These are phyloP conservation scores for Fusarium sp. DNA, from an alignment of 2,329 filamentous ascomycete genomes.

Conservation along the genomic window DNA sequence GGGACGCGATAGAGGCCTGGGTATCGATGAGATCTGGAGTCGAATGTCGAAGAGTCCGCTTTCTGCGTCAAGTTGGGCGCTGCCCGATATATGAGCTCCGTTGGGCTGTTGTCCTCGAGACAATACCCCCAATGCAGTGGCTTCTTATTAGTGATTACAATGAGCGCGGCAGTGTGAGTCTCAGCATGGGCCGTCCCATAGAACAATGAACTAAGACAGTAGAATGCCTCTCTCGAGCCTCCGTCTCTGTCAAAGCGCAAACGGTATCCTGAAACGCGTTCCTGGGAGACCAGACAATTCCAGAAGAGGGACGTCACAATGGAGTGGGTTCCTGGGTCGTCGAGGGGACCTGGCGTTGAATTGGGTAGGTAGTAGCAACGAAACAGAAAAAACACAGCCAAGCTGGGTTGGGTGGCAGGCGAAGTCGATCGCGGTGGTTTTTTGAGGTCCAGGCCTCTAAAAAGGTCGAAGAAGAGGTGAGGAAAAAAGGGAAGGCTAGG, in stretches of 20 bases:
- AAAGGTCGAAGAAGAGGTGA: slow-evolving; percentile 4
- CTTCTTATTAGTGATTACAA: slow-evolving; percentile 30
- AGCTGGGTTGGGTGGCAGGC: not conserved
- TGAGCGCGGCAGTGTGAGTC: slow-evolving; percentile 29
- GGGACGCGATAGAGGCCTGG: not conserved
- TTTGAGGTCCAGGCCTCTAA: slow-evolving; percentile 1
- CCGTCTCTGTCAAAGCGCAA: slow-evolving; percentile 23
- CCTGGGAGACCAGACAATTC: slow-evolving; percentile 21
- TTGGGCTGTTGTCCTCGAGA: slow-evolving; percentile 3
- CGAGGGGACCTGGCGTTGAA: slow-evolving; percentile 17
- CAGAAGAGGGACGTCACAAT: slow-evolving; percentile 13
- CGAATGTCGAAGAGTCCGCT: not conserved
- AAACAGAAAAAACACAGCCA: slow-evolving; percentile 14
- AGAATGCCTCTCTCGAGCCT: slow-evolving; percentile 25
- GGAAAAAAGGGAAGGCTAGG: slow-evolving; percentile 20
- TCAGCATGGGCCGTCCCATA: slow-evolving; percentile 21
- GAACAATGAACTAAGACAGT: slow-evolving; percentile 33
- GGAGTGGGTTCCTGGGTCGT: slow-evolving; percentile 8
- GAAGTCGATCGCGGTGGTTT: not conserved
- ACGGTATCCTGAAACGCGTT: slow-evolving; percentile 21
- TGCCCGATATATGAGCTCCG: not conserved
- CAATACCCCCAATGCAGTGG: not conserved
- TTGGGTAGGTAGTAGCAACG: slow-evolving; percentile 15
- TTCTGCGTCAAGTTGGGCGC: not conserved
- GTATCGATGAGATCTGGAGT: not conserved